These are phyloP conservation scores for Agaricus subrufescens DNA, from an alignment of 768 basidiomycete species.

Conservation along the genomic window DNA sequence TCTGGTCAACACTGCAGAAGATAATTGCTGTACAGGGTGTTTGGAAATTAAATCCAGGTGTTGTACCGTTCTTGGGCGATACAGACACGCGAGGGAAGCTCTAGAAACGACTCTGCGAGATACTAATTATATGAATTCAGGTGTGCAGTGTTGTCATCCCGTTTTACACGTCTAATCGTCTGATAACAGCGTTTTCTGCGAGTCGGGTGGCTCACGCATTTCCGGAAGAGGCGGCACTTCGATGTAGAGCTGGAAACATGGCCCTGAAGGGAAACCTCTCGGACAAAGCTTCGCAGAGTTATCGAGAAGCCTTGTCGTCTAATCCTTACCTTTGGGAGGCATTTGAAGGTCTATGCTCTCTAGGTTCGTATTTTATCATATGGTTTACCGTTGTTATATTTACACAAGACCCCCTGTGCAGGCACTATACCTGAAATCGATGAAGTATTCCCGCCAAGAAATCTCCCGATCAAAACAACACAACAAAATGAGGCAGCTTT, in stretches of 20 bases:
- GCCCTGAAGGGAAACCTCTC: slow-evolving; percentile 77
- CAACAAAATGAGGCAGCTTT: slow-evolving; percentile 47
- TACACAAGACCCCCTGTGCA: slow-evolving; percentile 24
- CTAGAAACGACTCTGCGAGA: slow-evolving; percentile 59
- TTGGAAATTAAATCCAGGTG: slow-evolving; percentile 76
- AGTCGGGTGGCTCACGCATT: slow-evolving; percentile 51
- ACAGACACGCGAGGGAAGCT: slow-evolving; percentile 72
- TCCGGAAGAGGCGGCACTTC: slow-evolving; percentile 68
- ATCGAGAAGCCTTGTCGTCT: slow-evolving; percentile 61
- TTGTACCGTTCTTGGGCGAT: slow-evolving; percentile 65
- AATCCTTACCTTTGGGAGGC: slow-evolving; percentile 92
- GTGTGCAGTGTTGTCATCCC: slow-evolving; percentile 34
- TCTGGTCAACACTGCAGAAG: slow-evolving; percentile 59
- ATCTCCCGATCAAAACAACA: slow-evolving; percentile 47
- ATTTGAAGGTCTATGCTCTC: slow-evolving; percentile 77
- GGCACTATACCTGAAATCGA: slow-evolving; percentile 71
- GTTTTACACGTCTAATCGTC: slow-evolving; percentile 9
- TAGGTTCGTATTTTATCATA: slow-evolving; percentile 47
- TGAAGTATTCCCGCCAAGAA: slow-evolving; percentile 63
- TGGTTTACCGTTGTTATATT: slow-evolving; percentile 11
- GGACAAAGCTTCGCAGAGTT: slow-evolving; percentile 68
- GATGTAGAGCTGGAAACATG: slow-evolving; percentile 72
- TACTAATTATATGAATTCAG: slow-evolving; percentile 45
- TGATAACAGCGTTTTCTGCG: slow-evolving; percentile 46
- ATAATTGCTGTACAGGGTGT: slow-evolving; percentile 67